Conservation (phyloP, 352 stramenopile species). For the Phytophthora vignae region DNA sequence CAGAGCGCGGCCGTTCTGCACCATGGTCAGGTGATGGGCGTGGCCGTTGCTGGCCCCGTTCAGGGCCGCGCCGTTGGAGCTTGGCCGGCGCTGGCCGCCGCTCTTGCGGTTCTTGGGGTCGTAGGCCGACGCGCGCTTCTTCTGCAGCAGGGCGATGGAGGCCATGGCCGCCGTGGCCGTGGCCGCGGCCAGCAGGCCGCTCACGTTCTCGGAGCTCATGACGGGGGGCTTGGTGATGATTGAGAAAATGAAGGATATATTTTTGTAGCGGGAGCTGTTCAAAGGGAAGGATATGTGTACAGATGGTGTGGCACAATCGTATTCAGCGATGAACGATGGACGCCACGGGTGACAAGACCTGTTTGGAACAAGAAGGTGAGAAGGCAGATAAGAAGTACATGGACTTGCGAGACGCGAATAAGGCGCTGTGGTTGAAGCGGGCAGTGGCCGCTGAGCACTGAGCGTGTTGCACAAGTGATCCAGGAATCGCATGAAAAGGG, state of each 20-base stretch:
- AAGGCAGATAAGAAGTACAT: no score
- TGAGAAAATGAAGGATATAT: slow-evolving; percentile 14
- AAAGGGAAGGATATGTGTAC: background rate
- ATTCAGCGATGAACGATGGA: background rate
- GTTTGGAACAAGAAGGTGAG: no score
- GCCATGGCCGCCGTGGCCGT: slow-evolving; percentile 58
- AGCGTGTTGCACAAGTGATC: background rate
- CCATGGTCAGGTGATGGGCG: slow-evolving; percentile 22
- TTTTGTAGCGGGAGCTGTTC: background rate
- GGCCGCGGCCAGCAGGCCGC: slow-evolving; percentile 53
- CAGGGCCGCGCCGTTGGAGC: slow-evolving; percentile 11
- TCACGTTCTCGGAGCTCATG: slow-evolving; percentile 49
- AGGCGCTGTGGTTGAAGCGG: no score
- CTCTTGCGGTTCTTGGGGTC: slow-evolving; percentile 24
- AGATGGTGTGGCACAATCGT: background rate
- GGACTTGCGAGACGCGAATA: background rate
- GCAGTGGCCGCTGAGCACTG: background rate
- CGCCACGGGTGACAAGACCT: background rate
- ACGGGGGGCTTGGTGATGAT: background rate
- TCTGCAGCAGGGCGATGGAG: slow-evolving; percentile 66
- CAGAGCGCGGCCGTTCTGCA: slow-evolving; percentile 28
- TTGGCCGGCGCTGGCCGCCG: slow-evolving; percentile 15
- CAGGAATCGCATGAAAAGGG: background rate
- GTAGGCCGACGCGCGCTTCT: slow-evolving; percentile 56
- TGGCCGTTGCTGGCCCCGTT: slow-evolving; percentile 34